phyloP scores from a whole-genome alignment of 2,329 filamentous ascomycete species.

The Paracoccidioides lutzii region DNA sequence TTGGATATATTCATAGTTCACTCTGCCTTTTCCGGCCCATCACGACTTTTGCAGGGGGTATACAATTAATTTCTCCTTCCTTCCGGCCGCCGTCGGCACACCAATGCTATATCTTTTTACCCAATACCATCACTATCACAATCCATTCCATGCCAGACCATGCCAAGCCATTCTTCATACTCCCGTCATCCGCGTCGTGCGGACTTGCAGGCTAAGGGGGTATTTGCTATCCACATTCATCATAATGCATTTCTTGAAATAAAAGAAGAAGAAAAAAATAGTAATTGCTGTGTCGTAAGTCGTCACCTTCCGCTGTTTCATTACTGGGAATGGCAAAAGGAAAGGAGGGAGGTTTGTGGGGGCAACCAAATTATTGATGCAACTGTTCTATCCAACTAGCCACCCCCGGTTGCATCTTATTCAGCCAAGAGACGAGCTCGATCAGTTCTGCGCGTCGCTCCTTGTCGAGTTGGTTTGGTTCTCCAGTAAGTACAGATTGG shows the following conservation, averaged over 20 bases:
- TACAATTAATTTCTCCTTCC: neutral
- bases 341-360: neutral
- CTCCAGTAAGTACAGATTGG: conserved; percentile 33
- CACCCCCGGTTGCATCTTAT: conserved; percentile 31
- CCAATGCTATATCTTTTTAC: neutral
- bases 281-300: neutral
- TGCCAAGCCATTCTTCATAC: neutral
- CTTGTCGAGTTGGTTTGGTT: conserved; percentile 36
- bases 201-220: neutral
- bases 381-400: conserved; percentile 24
- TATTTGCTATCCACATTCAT: neutral
- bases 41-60: neutral
- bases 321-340: neutral
- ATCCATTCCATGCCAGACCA: neutral
- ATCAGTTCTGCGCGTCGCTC: conserved; percentile 35
- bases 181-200: neutral
- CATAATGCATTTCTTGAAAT: neutral
- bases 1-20: neutral
- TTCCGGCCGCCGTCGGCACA: neutral
- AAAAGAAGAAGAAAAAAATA: neutral
- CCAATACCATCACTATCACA: neutral
- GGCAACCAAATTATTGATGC: conserved; percentile 3
- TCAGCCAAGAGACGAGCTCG: conserved; percentile 37
- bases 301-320: neutral
- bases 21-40: neutral